Percentiles rank a stretch among this genome's conserved stretches.
Conservation (phyloP, 495 filamentous ascomycete genomes). For the Penicillium odoratum region DNA sequence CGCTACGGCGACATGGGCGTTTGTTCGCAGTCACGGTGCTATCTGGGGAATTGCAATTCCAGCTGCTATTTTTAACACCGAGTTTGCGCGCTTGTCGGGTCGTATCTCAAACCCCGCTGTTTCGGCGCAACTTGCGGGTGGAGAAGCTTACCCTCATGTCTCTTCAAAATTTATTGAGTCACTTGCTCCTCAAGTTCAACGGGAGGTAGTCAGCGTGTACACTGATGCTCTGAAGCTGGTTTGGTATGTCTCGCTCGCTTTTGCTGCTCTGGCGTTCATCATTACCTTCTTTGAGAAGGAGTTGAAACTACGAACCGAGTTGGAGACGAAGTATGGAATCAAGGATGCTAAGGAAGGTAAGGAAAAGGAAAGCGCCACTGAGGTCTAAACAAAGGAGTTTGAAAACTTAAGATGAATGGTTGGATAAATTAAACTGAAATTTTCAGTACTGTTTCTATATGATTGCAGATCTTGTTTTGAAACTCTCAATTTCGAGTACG, state of each 20-base stretch:
- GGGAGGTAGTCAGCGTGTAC: constrained; percentile 6
- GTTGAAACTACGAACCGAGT: constrained; percentile 12
- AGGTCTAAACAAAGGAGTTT: no score
- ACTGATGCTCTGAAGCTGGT: constrained; percentile 7
- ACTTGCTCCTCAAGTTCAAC: background rate
- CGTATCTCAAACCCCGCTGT: background rate
- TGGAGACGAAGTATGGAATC: constrained; percentile 15
- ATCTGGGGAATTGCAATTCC: constrained; percentile 9
- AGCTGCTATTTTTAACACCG: constrained; percentile 7
- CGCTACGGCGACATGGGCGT: background rate
- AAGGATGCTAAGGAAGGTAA: background rate
- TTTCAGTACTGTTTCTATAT: no score
- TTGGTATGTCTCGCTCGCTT: constrained; percentile 12
- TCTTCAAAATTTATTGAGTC: background rate
- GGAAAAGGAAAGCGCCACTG: background rate
- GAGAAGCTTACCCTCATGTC: constrained; percentile 4
- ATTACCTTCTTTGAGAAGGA: constrained; percentile 10
- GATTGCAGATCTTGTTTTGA: no score
- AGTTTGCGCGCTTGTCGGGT: background rate
- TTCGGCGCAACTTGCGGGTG: background rate
- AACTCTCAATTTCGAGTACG: no score
- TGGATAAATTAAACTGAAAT: no score
- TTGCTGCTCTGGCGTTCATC: constrained; percentile 7
- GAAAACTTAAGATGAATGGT: no score
- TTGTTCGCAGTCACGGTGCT: background rate